Percentiles rank a stretch among this genome's conserved stretches.
Conservation (phyloP, 805 yeast genomes). For the Scheffersomyces coipomensis region DNA sequence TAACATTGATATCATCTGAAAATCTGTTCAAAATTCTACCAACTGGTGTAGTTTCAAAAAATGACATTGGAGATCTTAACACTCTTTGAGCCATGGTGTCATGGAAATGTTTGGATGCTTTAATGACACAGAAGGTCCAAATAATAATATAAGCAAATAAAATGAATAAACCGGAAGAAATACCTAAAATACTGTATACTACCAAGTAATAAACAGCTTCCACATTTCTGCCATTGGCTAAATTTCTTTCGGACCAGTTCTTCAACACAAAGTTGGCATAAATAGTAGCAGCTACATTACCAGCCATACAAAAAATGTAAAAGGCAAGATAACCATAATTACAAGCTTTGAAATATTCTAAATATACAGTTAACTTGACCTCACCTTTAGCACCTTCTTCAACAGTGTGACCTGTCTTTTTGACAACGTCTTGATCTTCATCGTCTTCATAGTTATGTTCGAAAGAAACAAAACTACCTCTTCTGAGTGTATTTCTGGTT, state of each 20-base stretch:
- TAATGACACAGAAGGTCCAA: slow-evolving; percentile 28
- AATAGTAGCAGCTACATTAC: slow-evolving; percentile 10
- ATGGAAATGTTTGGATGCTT: slow-evolving; percentile 31
- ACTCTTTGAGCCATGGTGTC: slow-evolving; percentile 35
- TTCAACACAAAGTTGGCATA: slow-evolving; percentile 28
- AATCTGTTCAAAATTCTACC: slow-evolving; percentile 39
- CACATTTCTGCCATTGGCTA: slow-evolving; percentile 22
- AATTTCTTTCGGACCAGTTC: slow-evolving; percentile 34
- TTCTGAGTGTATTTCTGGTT: slow-evolving; percentile 10
- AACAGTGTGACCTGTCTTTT: slow-evolving; percentile 16
- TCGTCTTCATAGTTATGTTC: slow-evolving; percentile 32
- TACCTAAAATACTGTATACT: slow-evolving; percentile 23
- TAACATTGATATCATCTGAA: slow-evolving; percentile 31
- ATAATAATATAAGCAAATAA: slow-evolving; percentile 26
- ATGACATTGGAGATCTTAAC: slow-evolving; percentile 38
- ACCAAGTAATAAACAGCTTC: slow-evolving; percentile 20
- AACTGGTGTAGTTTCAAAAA: slow-evolving; percentile 40
- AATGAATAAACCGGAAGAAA: slow-evolving; percentile 22
- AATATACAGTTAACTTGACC: slow-evolving; percentile 26
- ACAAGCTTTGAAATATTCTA: slow-evolving; percentile 31
- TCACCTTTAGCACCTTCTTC: slow-evolving; percentile 30
- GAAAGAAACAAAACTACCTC: slow-evolving; percentile 32
- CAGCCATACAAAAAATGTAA: slow-evolving; percentile 12
- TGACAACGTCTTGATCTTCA: slow-evolving; percentile 14
- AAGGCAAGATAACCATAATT: slow-evolving; percentile 21